Evolutionary conservation across 164 flowering plant species (phyloP).

Genomic region (Vitis riparia): DNA sequence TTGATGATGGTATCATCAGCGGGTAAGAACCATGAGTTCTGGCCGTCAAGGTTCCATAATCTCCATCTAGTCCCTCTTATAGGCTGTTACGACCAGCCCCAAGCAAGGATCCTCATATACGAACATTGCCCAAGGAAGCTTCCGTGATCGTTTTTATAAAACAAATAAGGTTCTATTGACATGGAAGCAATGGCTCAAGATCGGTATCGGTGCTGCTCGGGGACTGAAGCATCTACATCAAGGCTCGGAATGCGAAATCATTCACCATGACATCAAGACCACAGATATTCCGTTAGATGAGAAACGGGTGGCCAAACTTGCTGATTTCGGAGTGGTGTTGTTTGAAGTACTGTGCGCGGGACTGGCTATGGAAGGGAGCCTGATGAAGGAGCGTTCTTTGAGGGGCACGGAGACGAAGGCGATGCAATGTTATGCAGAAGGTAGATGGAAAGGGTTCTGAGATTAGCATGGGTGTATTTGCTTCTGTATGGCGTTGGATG

Average conservation of each 20-base stretch:
- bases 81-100: constrained; percentile 8
- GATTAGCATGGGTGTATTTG: no score
- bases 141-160: constrained; percentile 6
- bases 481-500: no score
- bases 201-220: constrained; percentile 8
- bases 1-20: no score
- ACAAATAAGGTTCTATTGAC: background rate
- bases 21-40: background rate
- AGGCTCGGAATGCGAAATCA: background rate
- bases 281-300: constrained; percentile 10
- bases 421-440: no score
- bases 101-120: constrained; percentile 16
- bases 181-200: constrained; percentile 12
- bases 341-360: no score
- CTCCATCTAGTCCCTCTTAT: constrained; percentile 17
- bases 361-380: no score
- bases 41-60: constrained; percentile 11
- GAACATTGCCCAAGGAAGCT: constrained; percentile 11
- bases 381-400: no score
- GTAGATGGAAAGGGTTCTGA: no score
- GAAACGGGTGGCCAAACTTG: constrained; percentile 5
- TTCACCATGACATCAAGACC: constrained; percentile 17
- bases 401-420: no score
- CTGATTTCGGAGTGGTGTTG: constrained; percentile 10
- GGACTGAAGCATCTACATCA: constrained; percentile 11